Percentiles rank a stretch among this genome's conserved stretches.
These are phyloP conservation scores for Fusarium sp. DNA, from an alignment of 2,329 filamentous ascomycete species.

Conservation along the genomic window DNA sequence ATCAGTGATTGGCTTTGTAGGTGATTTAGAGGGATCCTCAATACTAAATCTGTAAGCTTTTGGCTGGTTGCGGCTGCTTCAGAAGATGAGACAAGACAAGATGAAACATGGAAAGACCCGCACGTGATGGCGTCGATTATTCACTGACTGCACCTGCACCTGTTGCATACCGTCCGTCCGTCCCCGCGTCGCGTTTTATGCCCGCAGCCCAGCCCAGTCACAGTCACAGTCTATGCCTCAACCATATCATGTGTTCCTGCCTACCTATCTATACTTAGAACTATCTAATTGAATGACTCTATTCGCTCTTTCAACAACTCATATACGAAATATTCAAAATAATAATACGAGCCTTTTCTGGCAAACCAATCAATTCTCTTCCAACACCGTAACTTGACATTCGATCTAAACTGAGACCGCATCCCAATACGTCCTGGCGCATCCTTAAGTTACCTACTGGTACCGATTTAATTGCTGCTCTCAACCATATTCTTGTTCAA, in stretches of 20 bases:
- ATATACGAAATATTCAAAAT: neutral
- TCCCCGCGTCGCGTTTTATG: constrained; percentile 30
- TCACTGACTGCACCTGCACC: neutral
- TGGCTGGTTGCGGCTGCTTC: neutral
- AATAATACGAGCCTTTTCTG: neutral
- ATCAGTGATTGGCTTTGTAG: neutral
- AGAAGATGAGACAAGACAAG: neutral
- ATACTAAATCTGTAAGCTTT: neutral
- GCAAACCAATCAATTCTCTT: neutral
- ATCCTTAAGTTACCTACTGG: neutral
- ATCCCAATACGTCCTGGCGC: neutral
- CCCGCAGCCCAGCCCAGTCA: neutral
- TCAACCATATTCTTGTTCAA: constrained; percentile 1
- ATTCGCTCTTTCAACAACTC: constrained; percentile 1
- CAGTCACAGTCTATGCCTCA: neutral
- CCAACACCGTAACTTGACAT: neutral
- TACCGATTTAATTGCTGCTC: neutral
- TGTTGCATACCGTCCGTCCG: constrained; percentile 9
- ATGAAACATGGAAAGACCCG: neutral
- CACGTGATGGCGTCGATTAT: constrained; percentile 38
- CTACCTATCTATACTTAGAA: neutral
- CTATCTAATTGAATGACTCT: constrained; percentile 7
- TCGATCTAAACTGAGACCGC: neutral
- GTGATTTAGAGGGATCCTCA: neutral
- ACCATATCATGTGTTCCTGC: neutral